Evolutionary conservation across 495 filamentous ascomycete species (phyloP).

Genomic region (Lepraria neglecta): DNA sequence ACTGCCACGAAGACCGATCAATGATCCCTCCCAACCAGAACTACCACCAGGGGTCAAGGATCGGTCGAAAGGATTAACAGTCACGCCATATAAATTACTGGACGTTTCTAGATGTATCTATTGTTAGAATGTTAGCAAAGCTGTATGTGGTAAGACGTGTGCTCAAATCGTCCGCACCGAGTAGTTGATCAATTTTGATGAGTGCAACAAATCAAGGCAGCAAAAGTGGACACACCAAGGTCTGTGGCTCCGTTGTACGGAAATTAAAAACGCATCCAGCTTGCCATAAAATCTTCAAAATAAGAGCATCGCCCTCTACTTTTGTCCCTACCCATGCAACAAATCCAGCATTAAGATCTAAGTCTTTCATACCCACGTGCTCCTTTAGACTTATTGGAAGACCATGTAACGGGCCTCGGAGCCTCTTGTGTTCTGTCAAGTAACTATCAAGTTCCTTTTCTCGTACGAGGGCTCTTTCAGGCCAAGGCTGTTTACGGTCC

Average conservation of each 20-base stretch:
- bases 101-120: conserved; percentile 56
- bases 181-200: too few species aligned
- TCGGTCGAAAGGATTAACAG: conserved; percentile 52
- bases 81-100: conserved; percentile 50
- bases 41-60: conserved; percentile 55
- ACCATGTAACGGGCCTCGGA: conserved; percentile 59
- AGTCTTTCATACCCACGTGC: conserved; percentile 52
- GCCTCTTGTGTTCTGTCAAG: conserved; percentile 36
- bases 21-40: conserved; percentile 60
- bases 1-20: conserved; percentile 54
- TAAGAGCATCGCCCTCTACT: conserved; percentile 24
- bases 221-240: conserved; percentile 25
- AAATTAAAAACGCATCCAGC: conserved; percentile 48
- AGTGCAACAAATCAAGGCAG: too few species aligned
- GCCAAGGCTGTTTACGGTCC: too few species aligned
- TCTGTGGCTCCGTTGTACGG: conserved; percentile 52
- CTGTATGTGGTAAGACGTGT: too few species aligned
- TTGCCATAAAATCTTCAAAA: conserved; percentile 41
- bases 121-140: not conserved
- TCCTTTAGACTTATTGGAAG: conserved; percentile 66
- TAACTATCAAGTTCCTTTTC: conserved; percentile 32
- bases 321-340: conserved; percentile 20
- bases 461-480: not conserved
- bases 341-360: conserved; percentile 45
- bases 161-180: too few species aligned